These are phyloP conservation scores for Rhododendron williamsianum DNA, from an alignment of 148 eudicot genomes.

Conservation along the genomic window DNA sequence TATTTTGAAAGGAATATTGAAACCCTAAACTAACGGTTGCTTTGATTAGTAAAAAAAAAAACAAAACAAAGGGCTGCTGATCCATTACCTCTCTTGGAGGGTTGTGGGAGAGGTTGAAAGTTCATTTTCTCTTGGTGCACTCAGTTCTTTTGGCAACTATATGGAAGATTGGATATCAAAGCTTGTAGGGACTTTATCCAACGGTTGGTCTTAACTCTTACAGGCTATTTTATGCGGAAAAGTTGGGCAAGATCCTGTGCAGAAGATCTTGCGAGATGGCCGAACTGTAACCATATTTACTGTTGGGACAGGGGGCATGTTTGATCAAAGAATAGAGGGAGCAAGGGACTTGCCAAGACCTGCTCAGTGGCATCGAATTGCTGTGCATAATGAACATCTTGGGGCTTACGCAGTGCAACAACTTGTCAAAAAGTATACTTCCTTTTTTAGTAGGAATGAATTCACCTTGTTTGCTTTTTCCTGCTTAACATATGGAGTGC, in stretches of 20 bases:
- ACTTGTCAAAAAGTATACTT: constrained; percentile 65
- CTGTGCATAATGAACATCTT: constrained; percentile 75
- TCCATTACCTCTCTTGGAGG: neutral
- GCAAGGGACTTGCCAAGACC: constrained; percentile 66
- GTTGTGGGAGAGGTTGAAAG: neutral
- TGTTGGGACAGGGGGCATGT: constrained; percentile 97
- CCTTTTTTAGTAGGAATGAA: neutral
- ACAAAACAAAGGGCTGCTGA: neutral
- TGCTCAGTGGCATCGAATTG: constrained; percentile 94
- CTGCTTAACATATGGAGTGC: constrained; percentile 15
- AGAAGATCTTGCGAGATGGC: constrained; percentile 90
- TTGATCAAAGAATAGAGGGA: constrained; percentile 63
- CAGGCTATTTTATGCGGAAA: constrained; percentile 96
- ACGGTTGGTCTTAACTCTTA: neutral
- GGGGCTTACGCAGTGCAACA: constrained; percentile 89
- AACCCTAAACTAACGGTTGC: neutral
- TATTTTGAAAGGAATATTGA: neutral
- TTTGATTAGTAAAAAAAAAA: too few relatives aligned
- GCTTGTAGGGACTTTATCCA: neutral
- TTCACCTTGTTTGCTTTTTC: neutral
- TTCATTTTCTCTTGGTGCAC: neutral
- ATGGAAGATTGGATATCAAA: neutral
- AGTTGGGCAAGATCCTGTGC: constrained; percentile 86
- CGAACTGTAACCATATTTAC: constrained; percentile 79
- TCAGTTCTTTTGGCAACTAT: neutral